Conservation (phyloP, 495 filamentous ascomycete species). For the Penicillium flavigenum region DNA sequence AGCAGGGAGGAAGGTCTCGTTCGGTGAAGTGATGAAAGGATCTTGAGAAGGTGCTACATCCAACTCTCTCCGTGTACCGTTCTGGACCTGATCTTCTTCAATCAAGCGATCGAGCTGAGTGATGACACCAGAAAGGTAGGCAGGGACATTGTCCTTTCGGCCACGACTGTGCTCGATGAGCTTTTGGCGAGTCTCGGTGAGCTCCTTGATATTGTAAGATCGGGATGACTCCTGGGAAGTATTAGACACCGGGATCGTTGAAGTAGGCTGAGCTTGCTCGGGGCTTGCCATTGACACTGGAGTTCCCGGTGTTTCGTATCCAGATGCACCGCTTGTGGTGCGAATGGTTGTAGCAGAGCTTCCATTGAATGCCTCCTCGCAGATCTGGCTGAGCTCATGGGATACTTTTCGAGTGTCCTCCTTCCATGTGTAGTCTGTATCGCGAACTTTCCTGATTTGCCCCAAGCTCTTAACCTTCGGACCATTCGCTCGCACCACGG, state of each 20-base stretch:
- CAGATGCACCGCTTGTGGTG: conserved; percentile 42
- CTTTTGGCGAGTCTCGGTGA: conserved; percentile 57
- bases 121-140: conserved; percentile 58
- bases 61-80: conserved; percentile 8
- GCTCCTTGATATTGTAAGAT: conserved; percentile 49
- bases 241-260: conserved; percentile 2
- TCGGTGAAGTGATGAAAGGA: conserved; percentile 44
- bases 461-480: conserved; percentile 27
- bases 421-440: conserved; percentile 51
- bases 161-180: conserved; percentile 48
- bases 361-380: conserved; percentile 80
- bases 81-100: conserved; percentile 38
- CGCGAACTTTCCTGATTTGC: conserved; percentile 42
- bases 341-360: conserved; percentile 56
- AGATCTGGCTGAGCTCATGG: conserved; percentile 63
- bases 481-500: conserved; percentile 35
- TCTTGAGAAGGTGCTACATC: conserved; percentile 48
- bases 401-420: conserved; percentile 66
- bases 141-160: conserved; percentile 39
- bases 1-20: conserved; percentile 47
- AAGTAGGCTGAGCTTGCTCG: conserved; percentile 20
- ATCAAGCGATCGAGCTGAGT: conserved; percentile 62
- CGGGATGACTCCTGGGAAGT: conserved; percentile 19
- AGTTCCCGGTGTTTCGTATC: conserved; percentile 54
- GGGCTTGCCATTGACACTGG: conserved; percentile 45